Evolutionary conservation across 129 eudicot genomes (phyloP).

Genomic region (Apium graveolens): DNA sequence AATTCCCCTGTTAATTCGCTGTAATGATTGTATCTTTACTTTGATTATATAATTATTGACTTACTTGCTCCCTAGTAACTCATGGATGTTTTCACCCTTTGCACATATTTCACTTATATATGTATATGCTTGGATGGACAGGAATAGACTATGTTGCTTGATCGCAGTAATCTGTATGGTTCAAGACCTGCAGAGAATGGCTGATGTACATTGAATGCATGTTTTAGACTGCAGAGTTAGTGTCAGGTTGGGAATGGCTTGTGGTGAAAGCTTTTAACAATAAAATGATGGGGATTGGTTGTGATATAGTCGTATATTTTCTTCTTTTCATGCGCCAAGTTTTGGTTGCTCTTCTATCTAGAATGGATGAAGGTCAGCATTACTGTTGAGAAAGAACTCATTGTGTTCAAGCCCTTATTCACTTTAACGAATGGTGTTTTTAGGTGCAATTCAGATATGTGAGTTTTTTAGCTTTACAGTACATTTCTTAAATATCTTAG

Average conservation of each 20-base stretch:
- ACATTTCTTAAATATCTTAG: neutral
- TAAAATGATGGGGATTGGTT: too few species aligned
- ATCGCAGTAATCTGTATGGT: neutral
- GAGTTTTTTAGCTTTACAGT: too few species aligned
- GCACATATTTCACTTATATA: neutral
- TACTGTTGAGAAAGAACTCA: neutral
- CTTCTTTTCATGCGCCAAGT: neutral
- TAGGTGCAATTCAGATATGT: too few species aligned
- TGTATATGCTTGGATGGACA: neutral
- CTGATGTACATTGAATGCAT: neutral
- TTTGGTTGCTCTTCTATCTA: neutral
- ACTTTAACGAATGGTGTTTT: too few species aligned
- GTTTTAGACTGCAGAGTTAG: too few species aligned
- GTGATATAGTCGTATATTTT: too few species aligned
- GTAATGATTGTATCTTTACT: too few species aligned
- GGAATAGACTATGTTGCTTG: neutral
- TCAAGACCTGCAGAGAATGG: neutral
- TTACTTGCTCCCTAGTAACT: neutral
- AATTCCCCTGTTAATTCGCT: too few species aligned
- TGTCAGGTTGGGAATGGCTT: neutral
- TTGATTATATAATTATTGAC: neutral
- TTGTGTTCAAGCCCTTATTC: neutral
- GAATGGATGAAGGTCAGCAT: neutral
- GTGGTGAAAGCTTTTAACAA: neutral
- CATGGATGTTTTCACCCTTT: neutral